Evolutionary conservation across 1,284 basidiomycete genomes (phyloP), one percentile per base, ranked within the genome.

Genomic region (Microbotryum violaceum): DNA sequence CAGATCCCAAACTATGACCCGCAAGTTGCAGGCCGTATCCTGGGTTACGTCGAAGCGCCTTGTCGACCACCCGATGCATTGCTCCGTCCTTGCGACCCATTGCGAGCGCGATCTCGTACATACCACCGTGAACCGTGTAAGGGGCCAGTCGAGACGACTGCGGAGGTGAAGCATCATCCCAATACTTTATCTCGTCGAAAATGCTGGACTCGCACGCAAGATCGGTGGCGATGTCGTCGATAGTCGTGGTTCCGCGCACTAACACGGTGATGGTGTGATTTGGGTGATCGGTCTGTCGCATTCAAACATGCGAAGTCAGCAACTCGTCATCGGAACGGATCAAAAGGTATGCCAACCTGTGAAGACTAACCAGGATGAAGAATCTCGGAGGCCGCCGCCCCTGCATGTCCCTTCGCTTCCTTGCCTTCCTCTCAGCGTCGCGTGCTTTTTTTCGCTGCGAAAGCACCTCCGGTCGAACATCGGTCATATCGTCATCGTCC

Each of bases 1-100:
- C 91, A 6, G 90, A 90, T 10, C 91, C 91, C 3, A 94, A 79
- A 72, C 88, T 90, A 74, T 94, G 91, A 2, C 91, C 91, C 0
- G 74, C 71, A 20, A 80, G 60, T 12, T 78, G 73, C 47, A 79
- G 71, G 23, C 86, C 85, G 71, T 88, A 91, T 48, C 81, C 83
- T 6, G 81, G 80, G 72, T 89, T 88, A 56, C 78, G 78, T 64
- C 78, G 76, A 60, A 91, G 74, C 0, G 89, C 88, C 63, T 85
- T 80, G 59, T 81, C 80, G 1, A 90, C 85, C 3, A 86, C 85
- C 6, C 83, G 75, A 69, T 89, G 86, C 8, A 91, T 86, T 0
- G 88, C 86, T 69, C 85, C 85, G 1, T 86, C 87, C 3, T 79
- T 78, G 6, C 80, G 82, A 2, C 88, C 88, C 85, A 90, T 90